A percentile compares a stretch with the other conserved stretches of the same genome.
phyloP scores from a whole-genome alignment of 768 basidiomycete species.

The Rhodotorula taiwanensis region DNA sequence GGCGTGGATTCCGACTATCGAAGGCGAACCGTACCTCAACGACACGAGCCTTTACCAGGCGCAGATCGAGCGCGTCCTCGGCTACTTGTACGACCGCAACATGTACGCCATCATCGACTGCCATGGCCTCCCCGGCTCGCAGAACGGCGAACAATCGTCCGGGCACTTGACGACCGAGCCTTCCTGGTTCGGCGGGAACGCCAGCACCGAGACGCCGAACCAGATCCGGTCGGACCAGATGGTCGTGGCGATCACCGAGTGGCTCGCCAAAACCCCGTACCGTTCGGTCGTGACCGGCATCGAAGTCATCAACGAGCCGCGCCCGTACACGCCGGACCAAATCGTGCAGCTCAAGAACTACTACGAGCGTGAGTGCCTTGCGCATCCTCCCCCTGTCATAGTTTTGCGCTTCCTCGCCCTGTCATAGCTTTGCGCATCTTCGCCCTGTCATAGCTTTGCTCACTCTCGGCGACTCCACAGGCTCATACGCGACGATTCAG shows the following conservation, averaged over 20 bases:
- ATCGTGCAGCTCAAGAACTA: conserved; percentile 31
- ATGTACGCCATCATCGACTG: conserved; percentile 40
- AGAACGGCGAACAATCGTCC: conserved; percentile 41
- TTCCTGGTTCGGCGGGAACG: conserved; percentile 14
- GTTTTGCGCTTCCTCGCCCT: conserved; percentile 5
- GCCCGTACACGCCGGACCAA: conserved; percentile 37
- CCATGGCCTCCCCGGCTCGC: conserved; percentile 41
- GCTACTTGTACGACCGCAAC: conserved; percentile 29
- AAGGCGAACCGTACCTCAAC: conserved; percentile 36
- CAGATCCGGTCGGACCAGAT: conserved; percentile 33
- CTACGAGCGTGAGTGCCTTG: conserved; percentile 36
- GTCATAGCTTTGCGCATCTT: conserved; percentile 1
- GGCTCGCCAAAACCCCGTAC: conserved; percentile 38
- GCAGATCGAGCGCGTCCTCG: conserved; percentile 36
- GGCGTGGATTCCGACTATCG: conserved; percentile 36
- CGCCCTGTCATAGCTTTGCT: conserved; percentile 5
- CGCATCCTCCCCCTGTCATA: conserved; percentile 1
- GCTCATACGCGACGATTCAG: conserved; percentile 31
- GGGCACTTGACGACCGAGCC: conserved; percentile 33
- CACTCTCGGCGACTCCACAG: neutral
- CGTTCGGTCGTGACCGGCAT: conserved; percentile 38
- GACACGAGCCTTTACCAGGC: conserved; percentile 35
- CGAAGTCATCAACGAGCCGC: conserved; percentile 39
- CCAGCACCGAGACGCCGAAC: conserved; percentile 23
- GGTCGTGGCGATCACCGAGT: conserved; percentile 37